A percentile compares a stretch with the other conserved stretches of the same genome.
phyloP scores from a whole-genome alignment of 805 yeast species.

The Zygosaccharomyces bailii region DNA sequence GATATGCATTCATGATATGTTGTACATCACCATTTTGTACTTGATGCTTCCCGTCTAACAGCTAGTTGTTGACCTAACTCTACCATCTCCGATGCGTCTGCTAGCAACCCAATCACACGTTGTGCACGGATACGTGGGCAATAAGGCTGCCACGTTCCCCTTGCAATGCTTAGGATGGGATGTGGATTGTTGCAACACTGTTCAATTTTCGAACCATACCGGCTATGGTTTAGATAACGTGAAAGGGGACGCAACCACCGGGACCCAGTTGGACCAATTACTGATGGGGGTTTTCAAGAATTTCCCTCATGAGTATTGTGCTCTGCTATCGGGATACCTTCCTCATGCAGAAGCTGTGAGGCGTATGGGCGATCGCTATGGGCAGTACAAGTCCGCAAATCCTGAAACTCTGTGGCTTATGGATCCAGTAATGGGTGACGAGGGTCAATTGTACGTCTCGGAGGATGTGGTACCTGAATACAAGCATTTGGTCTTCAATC shows the following conservation, averaged over 20 bases:
- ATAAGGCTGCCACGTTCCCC: constrained; percentile 86
- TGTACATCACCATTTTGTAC: background rate
- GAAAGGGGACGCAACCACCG: constrained; percentile 41
- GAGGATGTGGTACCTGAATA: constrained; percentile 53
- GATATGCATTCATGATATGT: too few species aligned
- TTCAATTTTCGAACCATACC: constrained; percentile 87
- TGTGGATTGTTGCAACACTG: constrained; percentile 85
- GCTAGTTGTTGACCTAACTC: too few species aligned
- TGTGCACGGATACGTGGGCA: constrained; percentile 94
- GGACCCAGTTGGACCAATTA: constrained; percentile 44
- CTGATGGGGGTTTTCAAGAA: constrained; percentile 53
- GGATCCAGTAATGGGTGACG: constrained; percentile 93
- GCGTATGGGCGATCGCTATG: constrained; percentile 46
- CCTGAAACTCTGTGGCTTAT: constrained; percentile 53
- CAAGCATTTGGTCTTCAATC: constrained; percentile 40
- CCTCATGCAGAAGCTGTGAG: constrained; percentile 58
- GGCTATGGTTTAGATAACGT: constrained; percentile 79
- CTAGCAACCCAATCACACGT: constrained; percentile 70
- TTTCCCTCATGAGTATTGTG: constrained; percentile 51
- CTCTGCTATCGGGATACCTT: constrained; percentile 75
- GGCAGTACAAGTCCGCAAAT: constrained; percentile 30
- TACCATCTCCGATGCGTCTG: constrained; percentile 4
- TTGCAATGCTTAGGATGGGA: constrained; percentile 88
- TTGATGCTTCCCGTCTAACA: background rate
- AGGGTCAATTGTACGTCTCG: constrained; percentile 75